Evolutionary conservation across 148 eudicot genomes (phyloP).

Genomic region (Dianthus caryophyllus): DNA sequence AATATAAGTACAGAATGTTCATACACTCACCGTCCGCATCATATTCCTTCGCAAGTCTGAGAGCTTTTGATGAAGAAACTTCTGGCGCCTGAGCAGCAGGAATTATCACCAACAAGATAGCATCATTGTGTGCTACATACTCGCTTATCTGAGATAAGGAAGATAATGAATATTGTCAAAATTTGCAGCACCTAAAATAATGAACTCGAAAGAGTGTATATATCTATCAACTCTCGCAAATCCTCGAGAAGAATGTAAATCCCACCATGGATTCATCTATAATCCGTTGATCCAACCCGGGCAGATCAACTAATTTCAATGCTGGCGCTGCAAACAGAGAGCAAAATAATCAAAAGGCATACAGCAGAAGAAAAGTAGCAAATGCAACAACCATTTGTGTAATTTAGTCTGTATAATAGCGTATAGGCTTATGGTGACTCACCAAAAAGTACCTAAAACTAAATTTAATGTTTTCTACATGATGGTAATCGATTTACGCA

Average conservation of each 20-base stretch:
- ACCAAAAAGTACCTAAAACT: not conserved
- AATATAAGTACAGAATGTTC: conserved; percentile 9
- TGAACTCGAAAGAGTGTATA: conserved; percentile 1
- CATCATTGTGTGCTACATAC: conserved; percentile 86
- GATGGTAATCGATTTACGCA: not conserved
- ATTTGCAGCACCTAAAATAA: conserved; percentile 7
- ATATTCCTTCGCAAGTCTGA: conserved; percentile 87
- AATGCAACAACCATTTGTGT: not conserved
- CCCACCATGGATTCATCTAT: conserved; percentile 89
- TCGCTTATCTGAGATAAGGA: conserved; percentile 49
- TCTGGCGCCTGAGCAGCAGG: conserved; percentile 92
- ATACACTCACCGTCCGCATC: conserved; percentile 74
- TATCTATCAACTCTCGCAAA: not conserved
- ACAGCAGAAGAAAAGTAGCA: not conserved
- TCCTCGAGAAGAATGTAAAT: conserved; percentile 4
- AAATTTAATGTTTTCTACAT: not conserved
- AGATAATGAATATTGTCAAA: conserved; percentile 24
- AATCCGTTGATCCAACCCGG: conserved; percentile 91
- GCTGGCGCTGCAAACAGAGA: conserved; percentile 66
- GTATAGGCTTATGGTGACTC: not conserved
- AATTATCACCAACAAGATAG: conserved; percentile 82
- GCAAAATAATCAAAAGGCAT: conserved; percentile 8
- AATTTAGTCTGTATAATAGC: not conserved
- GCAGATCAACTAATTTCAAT: conserved; percentile 84
- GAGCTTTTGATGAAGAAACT: conserved; percentile 70